These are phyloP conservation scores for Saturnispora ahearnii DNA, from an alignment of 805 yeast species.

Conservation along the genomic window DNA sequence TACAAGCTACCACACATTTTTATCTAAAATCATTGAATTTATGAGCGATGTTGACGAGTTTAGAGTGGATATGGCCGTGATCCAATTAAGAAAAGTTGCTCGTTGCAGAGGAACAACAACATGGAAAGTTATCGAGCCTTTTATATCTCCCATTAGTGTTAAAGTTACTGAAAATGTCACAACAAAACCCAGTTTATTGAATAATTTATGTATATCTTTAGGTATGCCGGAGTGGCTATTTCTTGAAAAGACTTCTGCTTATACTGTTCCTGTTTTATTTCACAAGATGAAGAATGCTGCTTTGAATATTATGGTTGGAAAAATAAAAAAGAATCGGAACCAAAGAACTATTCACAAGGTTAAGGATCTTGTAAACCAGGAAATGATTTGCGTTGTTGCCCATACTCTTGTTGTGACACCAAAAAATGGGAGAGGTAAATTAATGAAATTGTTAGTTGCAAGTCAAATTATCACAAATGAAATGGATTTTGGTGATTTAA, in stretches of 20 bases:
- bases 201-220: constrained; percentile 53
- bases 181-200: constrained; percentile 44
- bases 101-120: constrained; percentile 50
- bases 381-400: constrained; percentile 3
- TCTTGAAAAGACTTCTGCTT: constrained; percentile 57
- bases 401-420: constrained; percentile 4
- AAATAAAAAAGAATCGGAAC: constrained; percentile 2
- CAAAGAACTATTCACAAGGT: constrained; percentile 4
- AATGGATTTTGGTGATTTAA: constrained; percentile 19
- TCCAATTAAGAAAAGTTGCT: constrained; percentile 53
- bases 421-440: constrained; percentile 3
- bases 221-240: constrained; percentile 56
- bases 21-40: constrained; percentile 56
- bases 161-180: constrained; percentile 47
- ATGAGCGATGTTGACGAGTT: constrained; percentile 59
- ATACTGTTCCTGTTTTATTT: constrained; percentile 69
- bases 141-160: constrained; percentile 61
- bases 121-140: constrained; percentile 74
- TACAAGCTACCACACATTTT: constrained; percentile 55
- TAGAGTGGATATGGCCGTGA: constrained; percentile 59
- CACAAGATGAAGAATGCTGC: constrained; percentile 25
- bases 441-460: constrained; percentile 5
- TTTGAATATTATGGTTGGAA: constrained; percentile 7
- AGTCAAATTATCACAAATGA: constrained; percentile 1
- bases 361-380: constrained; percentile 4